A percentile compares a stretch with the other conserved stretches of the same genome.
These are phyloP conservation scores for Geotrichum cucujoidarum DNA, from an alignment of 1,139 yeast genomes.

Conservation along the genomic window DNA sequence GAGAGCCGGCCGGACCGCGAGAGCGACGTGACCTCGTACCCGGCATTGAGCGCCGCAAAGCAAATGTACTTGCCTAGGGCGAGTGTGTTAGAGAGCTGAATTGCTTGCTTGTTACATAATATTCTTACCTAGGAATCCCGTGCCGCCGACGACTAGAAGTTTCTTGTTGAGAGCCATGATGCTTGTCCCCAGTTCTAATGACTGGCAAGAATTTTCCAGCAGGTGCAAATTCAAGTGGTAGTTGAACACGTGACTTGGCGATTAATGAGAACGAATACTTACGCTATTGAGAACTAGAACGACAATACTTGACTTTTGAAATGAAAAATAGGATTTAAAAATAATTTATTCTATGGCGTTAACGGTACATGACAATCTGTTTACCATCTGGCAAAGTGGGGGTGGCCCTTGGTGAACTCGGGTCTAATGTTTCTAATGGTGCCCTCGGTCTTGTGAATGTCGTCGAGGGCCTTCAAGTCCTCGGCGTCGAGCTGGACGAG, in stretches of 20 bases:
- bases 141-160: conserved; percentile 79
- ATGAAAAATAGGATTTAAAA: no score
- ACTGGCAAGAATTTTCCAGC: no score
- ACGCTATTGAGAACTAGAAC: no score
- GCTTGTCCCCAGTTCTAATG: no score
- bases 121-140: conserved; percentile 59
- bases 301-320: no score
- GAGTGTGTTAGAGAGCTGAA: no score
- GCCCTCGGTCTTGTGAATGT: conserved; percentile 46
- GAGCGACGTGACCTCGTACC: conserved; percentile 11
- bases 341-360: no score
- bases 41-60: conserved; percentile 13
- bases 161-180: conserved; percentile 21
- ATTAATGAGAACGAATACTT: no score
- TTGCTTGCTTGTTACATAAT: neutral
- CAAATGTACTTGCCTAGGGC: conserved; percentile 13
- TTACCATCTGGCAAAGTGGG: conserved; percentile 35
- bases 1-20: conserved; percentile 24
- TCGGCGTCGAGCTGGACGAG: conserved; percentile 48
- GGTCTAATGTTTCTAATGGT: conserved; percentile 47
- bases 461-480: conserved; percentile 49
- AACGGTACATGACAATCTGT: neutral
- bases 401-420: conserved; percentile 33
- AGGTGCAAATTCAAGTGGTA: no score
- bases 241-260: no score